phyloP scores from a whole-genome alignment of 2,329 filamentous ascomycete genomes.

The Mollisiaceae sp. region DNA sequence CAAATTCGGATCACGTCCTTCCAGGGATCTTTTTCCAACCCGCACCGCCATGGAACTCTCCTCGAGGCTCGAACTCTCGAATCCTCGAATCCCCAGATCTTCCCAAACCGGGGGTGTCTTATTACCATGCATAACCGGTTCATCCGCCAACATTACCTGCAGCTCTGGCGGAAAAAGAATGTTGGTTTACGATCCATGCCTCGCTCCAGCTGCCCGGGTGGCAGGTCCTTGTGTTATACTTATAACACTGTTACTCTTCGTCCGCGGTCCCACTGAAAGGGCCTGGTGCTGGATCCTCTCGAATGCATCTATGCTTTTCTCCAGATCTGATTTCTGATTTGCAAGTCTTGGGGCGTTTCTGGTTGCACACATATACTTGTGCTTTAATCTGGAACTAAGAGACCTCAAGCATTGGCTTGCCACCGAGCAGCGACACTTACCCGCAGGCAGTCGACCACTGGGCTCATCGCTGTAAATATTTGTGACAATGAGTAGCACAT shows the following conservation, averaged over 20 bases:
- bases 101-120: background rate
- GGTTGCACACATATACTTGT: too few relatives aligned
- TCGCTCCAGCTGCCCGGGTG: constrained; percentile 2
- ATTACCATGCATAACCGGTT: background rate
- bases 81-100: background rate
- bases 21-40: background rate
- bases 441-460: too few relatives aligned
- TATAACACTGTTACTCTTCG: background rate
- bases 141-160: constrained; percentile 3
- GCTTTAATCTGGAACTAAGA: too few relatives aligned
- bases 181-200: background rate
- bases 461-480: too few relatives aligned
- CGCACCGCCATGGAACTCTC: background rate
- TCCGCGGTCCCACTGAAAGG: background rate
- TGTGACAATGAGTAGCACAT: background rate
- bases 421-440: too few relatives aligned
- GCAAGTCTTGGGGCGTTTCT: too few relatives aligned
- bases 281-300: too few relatives aligned
- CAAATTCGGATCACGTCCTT: background rate
- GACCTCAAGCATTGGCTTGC: too few relatives aligned
- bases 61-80: too few relatives aligned
- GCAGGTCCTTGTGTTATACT: background rate
- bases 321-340: too few relatives aligned
- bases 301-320: too few relatives aligned
- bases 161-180: background rate